These are phyloP conservation scores for Stachybotrys echinatus DNA, from an alignment of 2,329 filamentous ascomycete genomes.

Conservation along the genomic window DNA sequence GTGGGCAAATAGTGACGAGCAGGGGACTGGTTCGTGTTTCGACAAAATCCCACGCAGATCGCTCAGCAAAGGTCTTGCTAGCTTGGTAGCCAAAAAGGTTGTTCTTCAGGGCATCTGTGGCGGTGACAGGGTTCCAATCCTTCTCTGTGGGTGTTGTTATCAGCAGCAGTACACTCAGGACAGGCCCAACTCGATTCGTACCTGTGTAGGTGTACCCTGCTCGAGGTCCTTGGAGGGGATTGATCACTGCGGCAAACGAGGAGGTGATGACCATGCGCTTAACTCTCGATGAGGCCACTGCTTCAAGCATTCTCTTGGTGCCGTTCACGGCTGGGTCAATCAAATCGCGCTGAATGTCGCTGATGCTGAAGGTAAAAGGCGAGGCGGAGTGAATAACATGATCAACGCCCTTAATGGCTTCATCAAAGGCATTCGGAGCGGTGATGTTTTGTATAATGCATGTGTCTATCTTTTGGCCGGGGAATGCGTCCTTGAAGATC, in stretches of 20 bases:
- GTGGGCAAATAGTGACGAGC: not conserved
- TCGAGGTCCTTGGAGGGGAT: not conserved
- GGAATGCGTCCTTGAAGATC: not conserved
- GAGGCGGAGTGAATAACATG: not conserved
- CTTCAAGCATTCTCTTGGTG: not conserved
- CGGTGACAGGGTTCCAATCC: not conserved
- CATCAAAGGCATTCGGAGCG: not conserved
- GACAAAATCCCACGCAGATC: not conserved
- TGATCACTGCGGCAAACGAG: not conserved
- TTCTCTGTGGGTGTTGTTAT: not conserved
- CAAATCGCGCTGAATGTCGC: not conserved
- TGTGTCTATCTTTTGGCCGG: not conserved
- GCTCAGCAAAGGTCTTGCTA: constrained; percentile 1
- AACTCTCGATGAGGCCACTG: not conserved
- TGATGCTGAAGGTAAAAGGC: constrained; percentile 1
- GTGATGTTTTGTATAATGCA: not conserved
- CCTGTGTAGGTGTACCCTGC: not conserved
- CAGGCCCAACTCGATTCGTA: not conserved
- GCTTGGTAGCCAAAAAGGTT: constrained; percentile 1
- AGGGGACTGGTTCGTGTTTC: not conserved
- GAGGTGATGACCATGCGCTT: not conserved
- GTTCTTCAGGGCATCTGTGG: not conserved
- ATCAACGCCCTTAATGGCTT: not conserved
- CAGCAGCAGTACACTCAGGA: not conserved
- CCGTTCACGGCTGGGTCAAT: not conserved